These are phyloP conservation scores for Zygotorulaspora danielsina DNA, from an alignment of 805 yeast species.

Conservation along the genomic window DNA sequence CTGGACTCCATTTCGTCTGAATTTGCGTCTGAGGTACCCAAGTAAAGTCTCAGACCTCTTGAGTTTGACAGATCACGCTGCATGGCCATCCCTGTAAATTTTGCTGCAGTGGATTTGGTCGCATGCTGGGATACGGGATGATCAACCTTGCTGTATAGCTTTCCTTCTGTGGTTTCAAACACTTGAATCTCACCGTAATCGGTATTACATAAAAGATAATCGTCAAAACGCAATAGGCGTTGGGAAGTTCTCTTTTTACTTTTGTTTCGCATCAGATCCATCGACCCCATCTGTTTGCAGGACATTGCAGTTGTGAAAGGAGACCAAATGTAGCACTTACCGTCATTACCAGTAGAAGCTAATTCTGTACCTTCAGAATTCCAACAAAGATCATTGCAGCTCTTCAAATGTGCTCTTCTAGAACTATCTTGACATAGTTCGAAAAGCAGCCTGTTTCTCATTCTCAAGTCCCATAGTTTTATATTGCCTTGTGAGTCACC, in stretches of 20 bases:
- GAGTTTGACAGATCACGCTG: constrained; percentile 26
- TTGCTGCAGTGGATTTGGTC: constrained; percentile 7
- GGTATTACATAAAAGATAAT: constrained; percentile 23
- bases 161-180: constrained; percentile 19
- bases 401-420: constrained; percentile 65
- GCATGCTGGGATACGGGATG: constrained; percentile 9
- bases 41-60: constrained; percentile 23
- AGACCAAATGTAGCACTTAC: constrained; percentile 70
- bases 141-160: constrained; percentile 27
- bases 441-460: constrained; percentile 21
- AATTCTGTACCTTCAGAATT: constrained; percentile 58
- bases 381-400: constrained; percentile 80
- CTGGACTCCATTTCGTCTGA: constrained; percentile 1
- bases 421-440: constrained; percentile 24
- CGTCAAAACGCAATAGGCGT: constrained; percentile 22
- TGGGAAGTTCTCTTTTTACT: constrained; percentile 27
- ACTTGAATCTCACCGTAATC: constrained; percentile 30
- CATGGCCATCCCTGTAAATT: constrained; percentile 26
- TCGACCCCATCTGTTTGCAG: constrained; percentile 21
- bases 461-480: constrained; percentile 79
- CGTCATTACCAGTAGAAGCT: constrained; percentile 73
- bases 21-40: constrained; percentile 17
- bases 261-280: constrained; percentile 23
- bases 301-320: constrained; percentile 19
- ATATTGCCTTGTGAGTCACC: constrained; percentile 82